Evolutionary conservation across 2,329 filamentous ascomycete genomes (phyloP).

Genomic region (Penicillium sp.): DNA sequence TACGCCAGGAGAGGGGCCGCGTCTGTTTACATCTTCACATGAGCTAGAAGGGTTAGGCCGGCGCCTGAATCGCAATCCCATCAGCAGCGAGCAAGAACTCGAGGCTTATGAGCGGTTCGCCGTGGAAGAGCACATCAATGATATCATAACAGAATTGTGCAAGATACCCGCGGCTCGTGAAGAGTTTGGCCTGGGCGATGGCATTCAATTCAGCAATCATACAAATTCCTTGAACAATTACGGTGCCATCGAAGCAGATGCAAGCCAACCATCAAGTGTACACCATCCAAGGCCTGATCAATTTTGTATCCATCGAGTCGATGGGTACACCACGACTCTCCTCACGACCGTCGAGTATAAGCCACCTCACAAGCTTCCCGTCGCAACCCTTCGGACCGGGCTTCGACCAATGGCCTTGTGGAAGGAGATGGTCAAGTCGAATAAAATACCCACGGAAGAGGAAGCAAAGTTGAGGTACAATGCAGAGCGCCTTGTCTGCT

Average conservation of each 20-base stretch:
- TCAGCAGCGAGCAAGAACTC: conserved; percentile 21
- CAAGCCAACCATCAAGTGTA: conserved; percentile 4
- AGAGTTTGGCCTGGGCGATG: conserved; percentile 23
- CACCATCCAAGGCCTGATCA: background rate
- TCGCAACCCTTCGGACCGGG: background rate
- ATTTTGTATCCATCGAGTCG: background rate
- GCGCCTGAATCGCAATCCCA: conserved; percentile 12
- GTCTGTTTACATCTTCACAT: conserved; percentile 12
- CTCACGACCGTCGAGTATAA: background rate
- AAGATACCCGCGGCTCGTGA: conserved; percentile 25
- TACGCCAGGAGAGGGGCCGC: conserved; percentile 6
- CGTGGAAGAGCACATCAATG: conserved; percentile 13
- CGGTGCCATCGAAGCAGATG: conserved; percentile 1
- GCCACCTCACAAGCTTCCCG: background rate
- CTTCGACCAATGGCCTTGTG: background rate
- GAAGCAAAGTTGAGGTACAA: background rate
- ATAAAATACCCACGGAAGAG: background rate
- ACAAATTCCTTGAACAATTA: conserved; percentile 5
- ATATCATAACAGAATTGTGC: conserved; percentile 30
- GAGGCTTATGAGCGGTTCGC: conserved; percentile 12
- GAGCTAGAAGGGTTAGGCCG: conserved; percentile 18
- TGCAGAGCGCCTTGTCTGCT: background rate
- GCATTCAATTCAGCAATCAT: conserved; percentile 19
- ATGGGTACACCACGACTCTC: background rate
- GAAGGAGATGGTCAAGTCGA: background rate